A percentile compares a stretch with the other conserved stretches of the same genome.
phyloP scores from a whole-genome alignment of 768 basidiomycete species.

The Hygrophoropsis aurantiaca region DNA sequence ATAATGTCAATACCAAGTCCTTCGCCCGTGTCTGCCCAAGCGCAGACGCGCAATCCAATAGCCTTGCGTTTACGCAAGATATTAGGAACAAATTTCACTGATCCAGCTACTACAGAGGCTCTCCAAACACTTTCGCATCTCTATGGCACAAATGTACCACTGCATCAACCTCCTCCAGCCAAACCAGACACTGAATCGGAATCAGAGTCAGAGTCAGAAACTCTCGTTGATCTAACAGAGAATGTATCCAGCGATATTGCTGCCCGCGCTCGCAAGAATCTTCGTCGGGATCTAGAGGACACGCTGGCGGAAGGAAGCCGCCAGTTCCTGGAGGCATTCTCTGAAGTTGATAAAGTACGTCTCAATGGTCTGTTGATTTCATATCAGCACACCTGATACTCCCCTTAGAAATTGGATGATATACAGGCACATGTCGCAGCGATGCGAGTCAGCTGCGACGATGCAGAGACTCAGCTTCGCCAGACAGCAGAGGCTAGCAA shows the following conservation, averaged over 20 bases:
- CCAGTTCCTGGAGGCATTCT: constrained; percentile 81
- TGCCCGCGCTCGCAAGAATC: constrained; percentile 70
- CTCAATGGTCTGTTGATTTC: constrained; percentile 1
- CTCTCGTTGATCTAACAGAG: constrained; percentile 24
- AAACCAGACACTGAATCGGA: not conserved
- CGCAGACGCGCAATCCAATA: constrained; percentile 60
- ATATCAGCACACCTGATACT: not conserved
- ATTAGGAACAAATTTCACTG: constrained; percentile 76
- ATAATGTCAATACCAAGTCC: constrained; percentile 14
- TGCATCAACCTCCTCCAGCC: not conserved
- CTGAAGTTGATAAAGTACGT: constrained; percentile 88
- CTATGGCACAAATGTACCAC: constrained; percentile 43
- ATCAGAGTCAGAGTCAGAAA: constrained; percentile 25
- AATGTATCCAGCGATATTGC: constrained; percentile 61
- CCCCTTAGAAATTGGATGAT: constrained; percentile 73
- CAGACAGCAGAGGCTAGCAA: constrained; percentile 77
- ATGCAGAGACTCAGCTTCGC: constrained; percentile 75
- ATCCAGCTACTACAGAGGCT: constrained; percentile 76
- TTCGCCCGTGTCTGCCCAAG: constrained; percentile 11
- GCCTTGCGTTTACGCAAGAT: constrained; percentile 91
- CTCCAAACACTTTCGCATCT: constrained; percentile 80
- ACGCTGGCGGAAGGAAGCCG: constrained; percentile 80
- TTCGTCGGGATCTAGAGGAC: constrained; percentile 82
- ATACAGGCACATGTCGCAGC: constrained; percentile 73
- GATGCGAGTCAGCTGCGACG: constrained; percentile 83